Conservation (phyloP, 768 basidiomycete species). For the Naganishia vishniacii region DNA sequence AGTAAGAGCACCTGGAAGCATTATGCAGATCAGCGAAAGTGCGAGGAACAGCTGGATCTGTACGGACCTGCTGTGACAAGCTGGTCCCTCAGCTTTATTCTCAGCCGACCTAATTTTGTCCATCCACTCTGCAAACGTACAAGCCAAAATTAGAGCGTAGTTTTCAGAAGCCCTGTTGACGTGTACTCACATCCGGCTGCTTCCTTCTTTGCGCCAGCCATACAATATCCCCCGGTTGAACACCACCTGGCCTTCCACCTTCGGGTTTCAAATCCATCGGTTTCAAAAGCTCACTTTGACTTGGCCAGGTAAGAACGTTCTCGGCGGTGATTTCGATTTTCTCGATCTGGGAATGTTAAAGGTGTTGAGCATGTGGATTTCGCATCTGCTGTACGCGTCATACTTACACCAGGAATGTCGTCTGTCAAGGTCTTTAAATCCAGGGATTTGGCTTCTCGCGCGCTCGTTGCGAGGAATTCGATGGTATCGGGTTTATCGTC, state of each 20-base stretch:
- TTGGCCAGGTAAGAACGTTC: conserved; percentile 40
- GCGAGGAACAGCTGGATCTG: neutral
- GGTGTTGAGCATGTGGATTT: too few relatives aligned
- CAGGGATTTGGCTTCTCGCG: conserved; percentile 33
- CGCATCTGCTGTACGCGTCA: too few relatives aligned
- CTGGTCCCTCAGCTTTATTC: conserved; percentile 60
- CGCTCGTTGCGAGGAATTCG: conserved; percentile 45
- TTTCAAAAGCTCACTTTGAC: conserved; percentile 36
- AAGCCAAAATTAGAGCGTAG: conserved; percentile 3
- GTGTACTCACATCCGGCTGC: conserved; percentile 41
- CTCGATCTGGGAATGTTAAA: conserved; percentile 40
- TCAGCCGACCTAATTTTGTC: conserved; percentile 68
- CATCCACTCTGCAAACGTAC: conserved; percentile 67
- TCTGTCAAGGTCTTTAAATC: conserved; percentile 25
- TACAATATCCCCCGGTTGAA: conserved; percentile 44
- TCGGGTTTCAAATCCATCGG: conserved; percentile 38
- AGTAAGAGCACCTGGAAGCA: conserved; percentile 55
- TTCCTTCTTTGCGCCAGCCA: conserved; percentile 47
- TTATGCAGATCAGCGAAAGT: neutral
- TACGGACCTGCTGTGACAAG: conserved; percentile 61
- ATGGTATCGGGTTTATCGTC: conserved; percentile 43
- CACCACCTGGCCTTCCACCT: conserved; percentile 34
- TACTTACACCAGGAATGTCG: conserved; percentile 23
- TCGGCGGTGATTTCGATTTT: conserved; percentile 38
- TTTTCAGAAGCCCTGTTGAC: too few relatives aligned